Evolutionary conservation across 176 grass and related monocot species (phyloP), one percentile per base, ranked within the genome.

Genomic region (Dactylis glomerata): DNA sequence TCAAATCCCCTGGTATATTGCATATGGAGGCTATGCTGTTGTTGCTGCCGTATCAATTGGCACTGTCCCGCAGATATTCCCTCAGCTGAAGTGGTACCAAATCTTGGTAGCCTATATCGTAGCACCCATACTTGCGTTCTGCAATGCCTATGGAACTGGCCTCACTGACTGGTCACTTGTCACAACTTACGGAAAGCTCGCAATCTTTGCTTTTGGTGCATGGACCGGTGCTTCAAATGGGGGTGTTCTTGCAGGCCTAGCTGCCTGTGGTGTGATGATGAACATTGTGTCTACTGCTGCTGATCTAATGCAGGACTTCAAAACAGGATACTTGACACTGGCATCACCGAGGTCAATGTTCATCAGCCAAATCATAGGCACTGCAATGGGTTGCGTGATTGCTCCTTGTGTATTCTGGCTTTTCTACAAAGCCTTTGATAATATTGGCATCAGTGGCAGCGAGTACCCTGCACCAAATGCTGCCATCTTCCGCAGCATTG

Each of bases 281-380:
- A 78, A 13, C 83, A 85, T 78, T n/a, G 83, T 85, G 12, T 2
- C 61, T 31, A 85, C 83, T 32, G 73, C 74, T 12, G n/a, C 83
- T 68, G 74, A 78, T 28, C 83, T 85, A 8, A 85, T 85, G 74
- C 83, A 85, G 47, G 74, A 85, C 73, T 85, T 85, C 62, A 85
- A 78, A 56, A 78, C 62, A 68, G 83, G 83, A 24, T 85, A 85
- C 46, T 19, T 85, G 34, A 68, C 83, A 44, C 24, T 85, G 33
- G 73, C 83, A 6, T 85, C 83, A 10, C 83, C 83, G 10, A 85
- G 83, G 24, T 85, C 83, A 68, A 85, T 85, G 83, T 85, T 85
- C 46, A 68, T 85, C 34, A 85, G 62, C 83, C 83, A 85, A 33
- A 10, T 85, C 24, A 78, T 85, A 17, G 83, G 83, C 61, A 85